These are phyloP conservation scores for Fraxinus latifolia DNA, from an alignment of 305 asterid genomes.

Conservation along the genomic window DNA sequence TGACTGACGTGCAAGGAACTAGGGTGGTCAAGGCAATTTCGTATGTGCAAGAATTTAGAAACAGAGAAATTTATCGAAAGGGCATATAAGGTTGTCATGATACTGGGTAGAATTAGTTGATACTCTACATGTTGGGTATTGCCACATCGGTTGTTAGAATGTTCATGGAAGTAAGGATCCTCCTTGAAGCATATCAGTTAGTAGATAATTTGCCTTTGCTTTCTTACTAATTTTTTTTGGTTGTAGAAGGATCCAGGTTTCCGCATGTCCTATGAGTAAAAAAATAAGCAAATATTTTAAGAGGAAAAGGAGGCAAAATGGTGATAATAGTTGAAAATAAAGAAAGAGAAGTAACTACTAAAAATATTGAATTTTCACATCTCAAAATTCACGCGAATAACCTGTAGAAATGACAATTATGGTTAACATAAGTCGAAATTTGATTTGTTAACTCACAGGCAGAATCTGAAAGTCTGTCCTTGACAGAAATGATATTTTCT, in stretches of 20 bases:
- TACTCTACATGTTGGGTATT: not conserved
- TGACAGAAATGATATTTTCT: slow-evolving; percentile 36
- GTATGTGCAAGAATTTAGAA: not conserved
- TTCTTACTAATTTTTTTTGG: not conserved
- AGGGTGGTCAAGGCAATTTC: not conserved
- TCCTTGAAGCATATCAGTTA: not conserved
- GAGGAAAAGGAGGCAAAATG: not conserved
- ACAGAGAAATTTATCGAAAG: not conserved
- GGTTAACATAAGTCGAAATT: not conserved
- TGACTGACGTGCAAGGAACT: not conserved
- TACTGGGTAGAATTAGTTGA: slow-evolving; percentile 1
- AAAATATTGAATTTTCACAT: not conserved
- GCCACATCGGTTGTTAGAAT: not conserved
- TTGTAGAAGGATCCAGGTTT: not conserved
- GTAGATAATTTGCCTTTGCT: not conserved
- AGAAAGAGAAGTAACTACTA: not conserved
- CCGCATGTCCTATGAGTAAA: not conserved
- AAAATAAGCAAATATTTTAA: not conserved
- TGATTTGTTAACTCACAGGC: slow-evolving; percentile 31
- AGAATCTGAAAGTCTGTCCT: slow-evolving; percentile 33
- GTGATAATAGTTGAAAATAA: not conserved
- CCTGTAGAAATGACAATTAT: slow-evolving; percentile 5
- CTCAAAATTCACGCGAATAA: not conserved
- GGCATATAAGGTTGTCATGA: not conserved
- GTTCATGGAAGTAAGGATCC: not conserved